phyloP scores from a whole-genome alignment of 2,329 filamentous ascomycete species.

The Pleoardoris graminearum region DNA sequence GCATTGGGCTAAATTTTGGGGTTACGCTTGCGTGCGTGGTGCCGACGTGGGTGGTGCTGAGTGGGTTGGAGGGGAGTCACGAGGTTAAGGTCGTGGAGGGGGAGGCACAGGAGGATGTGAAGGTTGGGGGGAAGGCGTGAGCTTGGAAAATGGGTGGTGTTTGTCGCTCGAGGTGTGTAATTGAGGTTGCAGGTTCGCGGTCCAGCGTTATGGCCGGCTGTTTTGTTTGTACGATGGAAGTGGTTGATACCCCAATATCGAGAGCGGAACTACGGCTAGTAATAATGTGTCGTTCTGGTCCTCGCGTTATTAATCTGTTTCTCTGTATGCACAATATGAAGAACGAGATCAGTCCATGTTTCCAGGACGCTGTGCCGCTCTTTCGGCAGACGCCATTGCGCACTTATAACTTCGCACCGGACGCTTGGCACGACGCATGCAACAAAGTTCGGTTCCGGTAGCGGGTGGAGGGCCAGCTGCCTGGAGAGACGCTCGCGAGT shows the following conservation, averaged over 20 bases:
- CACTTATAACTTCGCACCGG: no score
- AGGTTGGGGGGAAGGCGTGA: slow-evolving; percentile 8
- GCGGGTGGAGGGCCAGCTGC: no score
- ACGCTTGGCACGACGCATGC: no score
- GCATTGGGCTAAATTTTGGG: slow-evolving; percentile 43
- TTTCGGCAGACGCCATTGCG: no score
- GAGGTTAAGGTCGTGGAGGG: slow-evolving; percentile 31
- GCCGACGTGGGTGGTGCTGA: slow-evolving; percentile 41
- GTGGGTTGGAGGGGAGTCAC: slow-evolving; percentile 36
- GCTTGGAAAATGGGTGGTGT: background rate
- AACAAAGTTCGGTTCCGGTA: no score
- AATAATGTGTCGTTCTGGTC: no score
- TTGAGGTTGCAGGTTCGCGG: slow-evolving; percentile 71
- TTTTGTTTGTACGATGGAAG: background rate
- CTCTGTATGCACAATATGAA: no score
- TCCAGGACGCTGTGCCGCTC: no score
- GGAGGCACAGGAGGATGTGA: slow-evolving; percentile 13
- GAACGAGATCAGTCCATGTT: no score
- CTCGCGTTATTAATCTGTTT: no score
- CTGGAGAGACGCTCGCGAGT: no score
- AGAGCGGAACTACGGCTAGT: no score
- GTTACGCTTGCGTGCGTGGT: slow-evolving; percentile 35
- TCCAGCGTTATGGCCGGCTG: slow-evolving; percentile 63
- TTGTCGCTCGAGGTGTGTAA: slow-evolving; percentile 66
- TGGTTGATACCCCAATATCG: background rate